These are phyloP conservation scores for Phylloboletellus chloephorus DNA, from an alignment of 1,284 basidiomycete genomes.

Conservation along the genomic window DNA sequence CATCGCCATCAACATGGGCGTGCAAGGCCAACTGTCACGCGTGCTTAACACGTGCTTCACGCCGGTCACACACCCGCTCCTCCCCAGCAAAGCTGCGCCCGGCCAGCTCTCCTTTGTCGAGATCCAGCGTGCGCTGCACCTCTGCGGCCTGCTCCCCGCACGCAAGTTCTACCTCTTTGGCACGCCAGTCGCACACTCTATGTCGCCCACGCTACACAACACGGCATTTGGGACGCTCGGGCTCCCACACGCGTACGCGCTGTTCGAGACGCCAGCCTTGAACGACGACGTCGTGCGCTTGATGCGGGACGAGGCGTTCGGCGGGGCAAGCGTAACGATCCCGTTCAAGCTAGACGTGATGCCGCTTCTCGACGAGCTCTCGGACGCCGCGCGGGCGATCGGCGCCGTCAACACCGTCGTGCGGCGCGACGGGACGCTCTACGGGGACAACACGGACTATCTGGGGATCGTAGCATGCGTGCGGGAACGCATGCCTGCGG, in stretches of 20 bases:
- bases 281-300: slow-evolving; percentile 62
- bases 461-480: slow-evolving; percentile 70
- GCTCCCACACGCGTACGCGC: slow-evolving; percentile 74
- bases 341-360: slow-evolving; percentile 90
- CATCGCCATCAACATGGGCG: slow-evolving; percentile 93
- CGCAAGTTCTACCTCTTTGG: slow-evolving; percentile 85
- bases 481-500: slow-evolving; percentile 32
- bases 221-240: slow-evolving; percentile 79
- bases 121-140: slow-evolving; percentile 76
- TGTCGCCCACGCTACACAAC: slow-evolving; percentile 93
- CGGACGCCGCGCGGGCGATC: slow-evolving; percentile 74
- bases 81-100: slow-evolving; percentile 84
- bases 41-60: slow-evolving; percentile 84
- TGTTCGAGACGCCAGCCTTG: slow-evolving; percentile 72
- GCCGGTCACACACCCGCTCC: slow-evolving; percentile 83
- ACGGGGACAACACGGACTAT: slow-evolving; percentile 95
- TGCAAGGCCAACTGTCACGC: slow-evolving; percentile 84
- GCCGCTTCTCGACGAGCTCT: slow-evolving; percentile 69
- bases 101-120: slow-evolving; percentile 88
- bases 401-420: slow-evolving; percentile 93
- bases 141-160: slow-evolving; percentile 74
- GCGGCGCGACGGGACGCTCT: slow-evolving; percentile 48
- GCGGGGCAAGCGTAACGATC: slow-evolving; percentile 94
- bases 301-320: slow-evolving; percentile 71
- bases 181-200: slow-evolving; percentile 81